These are phyloP conservation scores for Ophiosphaerella korrae DNA, from an alignment of 2,329 filamentous ascomycete species.

Conservation along the genomic window DNA sequence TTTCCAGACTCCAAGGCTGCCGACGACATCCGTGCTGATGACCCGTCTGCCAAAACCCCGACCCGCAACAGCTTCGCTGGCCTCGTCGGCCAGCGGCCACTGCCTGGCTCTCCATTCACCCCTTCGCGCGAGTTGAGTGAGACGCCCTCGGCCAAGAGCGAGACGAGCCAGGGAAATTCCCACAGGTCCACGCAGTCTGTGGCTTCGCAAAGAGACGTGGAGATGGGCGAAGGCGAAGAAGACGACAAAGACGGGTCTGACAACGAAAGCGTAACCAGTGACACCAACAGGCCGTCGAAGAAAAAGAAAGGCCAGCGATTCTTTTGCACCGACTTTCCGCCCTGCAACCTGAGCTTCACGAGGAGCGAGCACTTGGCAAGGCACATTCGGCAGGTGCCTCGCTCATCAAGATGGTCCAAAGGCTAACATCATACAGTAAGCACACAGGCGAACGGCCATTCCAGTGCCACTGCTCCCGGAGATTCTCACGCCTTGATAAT, in stretches of 20 bases:
- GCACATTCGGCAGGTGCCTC: slow-evolving; percentile 76
- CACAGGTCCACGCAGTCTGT: slow-evolving; percentile 65
- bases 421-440: slow-evolving; percentile 65
- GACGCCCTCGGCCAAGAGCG: slow-evolving; percentile 41
- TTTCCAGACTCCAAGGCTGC: slow-evolving; percentile 44
- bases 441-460: slow-evolving; percentile 97
- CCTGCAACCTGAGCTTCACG: slow-evolving; percentile 93
- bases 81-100: slow-evolving; percentile 52
- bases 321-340: slow-evolving; percentile 93
- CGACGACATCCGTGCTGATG: slow-evolving; percentile 46
- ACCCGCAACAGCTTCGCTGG: slow-evolving; percentile 62
- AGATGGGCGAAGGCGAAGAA: slow-evolving; percentile 73
- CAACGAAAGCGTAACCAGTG: slow-evolving; percentile 56
- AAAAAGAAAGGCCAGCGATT: slow-evolving; percentile 98
- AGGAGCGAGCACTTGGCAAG: slow-evolving; percentile 92
- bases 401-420: slow-evolving; percentile 4
- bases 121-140: slow-evolving; percentile 54
- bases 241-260: slow-evolving; percentile 64
- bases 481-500: slow-evolving; percentile 94
- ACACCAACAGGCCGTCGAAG: slow-evolving; percentile 76
- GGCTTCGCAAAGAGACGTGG: slow-evolving; percentile 71
- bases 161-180: slow-evolving; percentile 62
- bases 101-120: slow-evolving; percentile 50
- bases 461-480: slow-evolving; percentile 89
- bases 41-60: slow-evolving; percentile 62